A percentile compares a stretch with the other conserved stretches of the same genome.
phyloP scores from a whole-genome alignment of 2,329 filamentous ascomycete species.

The Magnaporthales sp. region DNA sequence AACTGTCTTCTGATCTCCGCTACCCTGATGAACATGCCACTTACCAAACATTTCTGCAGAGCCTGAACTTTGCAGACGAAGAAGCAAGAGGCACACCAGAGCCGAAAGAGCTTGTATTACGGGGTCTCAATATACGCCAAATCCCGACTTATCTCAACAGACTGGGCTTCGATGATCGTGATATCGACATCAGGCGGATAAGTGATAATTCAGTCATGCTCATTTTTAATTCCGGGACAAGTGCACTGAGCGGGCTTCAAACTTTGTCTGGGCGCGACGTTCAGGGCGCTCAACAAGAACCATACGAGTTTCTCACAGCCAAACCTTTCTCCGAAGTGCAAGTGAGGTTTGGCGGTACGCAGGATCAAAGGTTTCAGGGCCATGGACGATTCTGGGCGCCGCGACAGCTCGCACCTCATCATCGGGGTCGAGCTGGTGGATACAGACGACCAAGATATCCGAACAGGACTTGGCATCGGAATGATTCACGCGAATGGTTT shows the following conservation, averaged over 20 bases:
- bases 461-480: too few relatives aligned
- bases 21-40: neutral
- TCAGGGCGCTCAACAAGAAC: neutral
- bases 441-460: too few relatives aligned
- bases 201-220: neutral
- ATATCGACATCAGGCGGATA: neutral
- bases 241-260: neutral
- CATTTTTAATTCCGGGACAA: neutral
- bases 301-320: neutral
- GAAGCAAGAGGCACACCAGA: neutral
- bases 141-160: neutral
- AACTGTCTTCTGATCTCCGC: neutral
- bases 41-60: neutral
- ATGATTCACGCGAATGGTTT: too few relatives aligned
- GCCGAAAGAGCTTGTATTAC: neutral
- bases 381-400: neutral
- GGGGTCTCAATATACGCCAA: neutral
- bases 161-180: neutral
- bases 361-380: neutral
- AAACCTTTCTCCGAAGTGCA: neutral
- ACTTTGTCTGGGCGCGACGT: neutral
- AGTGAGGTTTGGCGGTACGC: neutral
- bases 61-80: neutral
- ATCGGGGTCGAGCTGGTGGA: neutral
- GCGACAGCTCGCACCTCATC: neutral